phyloP scores from a whole-genome alignment of 169 alveolate genomes.

The Perkinsus marinus region DNA sequence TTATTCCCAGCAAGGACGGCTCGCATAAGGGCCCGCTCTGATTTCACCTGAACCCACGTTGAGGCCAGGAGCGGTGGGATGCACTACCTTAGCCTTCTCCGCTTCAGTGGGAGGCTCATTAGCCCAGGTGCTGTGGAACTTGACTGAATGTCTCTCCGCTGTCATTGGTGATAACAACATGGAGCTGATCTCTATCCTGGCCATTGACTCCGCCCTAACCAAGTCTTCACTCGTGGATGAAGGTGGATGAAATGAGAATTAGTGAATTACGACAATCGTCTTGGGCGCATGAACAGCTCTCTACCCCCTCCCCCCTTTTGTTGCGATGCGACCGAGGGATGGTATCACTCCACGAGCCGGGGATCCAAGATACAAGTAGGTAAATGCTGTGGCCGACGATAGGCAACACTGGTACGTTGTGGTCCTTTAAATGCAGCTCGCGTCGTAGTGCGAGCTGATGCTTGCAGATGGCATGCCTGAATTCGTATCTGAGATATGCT shows the following conservation, averaged over 20 bases:
- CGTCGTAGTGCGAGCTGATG: neutral
- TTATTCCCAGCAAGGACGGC: neutral
- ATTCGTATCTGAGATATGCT: no score
- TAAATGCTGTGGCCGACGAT: neutral
- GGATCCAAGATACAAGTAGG: neutral
- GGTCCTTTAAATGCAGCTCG: neutral
- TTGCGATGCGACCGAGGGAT: neutral
- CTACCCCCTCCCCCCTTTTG: no score
- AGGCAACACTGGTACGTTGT: neutral
- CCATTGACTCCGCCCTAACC: neutral
- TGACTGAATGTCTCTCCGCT: neutral
- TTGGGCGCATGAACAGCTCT: neutral
- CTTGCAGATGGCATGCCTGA: no score
- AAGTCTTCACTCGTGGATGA: no score
- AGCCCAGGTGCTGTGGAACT: neutral
- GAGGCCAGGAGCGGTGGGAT: neutral
- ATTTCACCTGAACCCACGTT: neutral
- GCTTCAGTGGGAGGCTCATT: neutral
- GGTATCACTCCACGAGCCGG: neutral
- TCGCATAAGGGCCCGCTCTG: neutral
- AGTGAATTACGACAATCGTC: neutral
- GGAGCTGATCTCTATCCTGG: neutral
- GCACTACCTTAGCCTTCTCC: neutral
- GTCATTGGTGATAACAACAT: neutral
- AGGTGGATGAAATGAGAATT: no score